phyloP scores from a whole-genome alignment of 2,329 filamentous ascomycete species.

The Neonectria magnoliae region DNA sequence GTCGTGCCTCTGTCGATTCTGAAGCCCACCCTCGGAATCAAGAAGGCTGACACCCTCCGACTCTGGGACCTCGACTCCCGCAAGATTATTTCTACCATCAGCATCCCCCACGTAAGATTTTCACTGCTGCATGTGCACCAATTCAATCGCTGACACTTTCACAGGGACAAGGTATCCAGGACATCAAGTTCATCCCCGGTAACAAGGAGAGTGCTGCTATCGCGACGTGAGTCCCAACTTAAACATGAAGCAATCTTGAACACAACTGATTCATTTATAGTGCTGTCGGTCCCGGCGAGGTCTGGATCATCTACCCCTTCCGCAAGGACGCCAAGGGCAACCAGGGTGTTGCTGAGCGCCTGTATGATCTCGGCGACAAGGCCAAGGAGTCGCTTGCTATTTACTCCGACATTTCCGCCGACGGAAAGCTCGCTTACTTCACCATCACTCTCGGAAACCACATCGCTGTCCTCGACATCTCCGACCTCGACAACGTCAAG shows the following conservation, averaged over 20 bases:
- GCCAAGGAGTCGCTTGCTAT: constrained; percentile 67
- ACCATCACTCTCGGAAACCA: constrained; percentile 71
- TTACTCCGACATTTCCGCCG: constrained; percentile 68
- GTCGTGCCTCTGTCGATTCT: constrained; percentile 69
- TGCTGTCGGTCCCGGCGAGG: constrained; percentile 67
- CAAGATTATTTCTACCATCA: constrained; percentile 68
- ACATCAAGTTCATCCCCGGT: constrained; percentile 72
- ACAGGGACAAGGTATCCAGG: constrained; percentile 68
- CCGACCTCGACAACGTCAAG: constrained; percentile 67
- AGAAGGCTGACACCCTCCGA: constrained; percentile 65
- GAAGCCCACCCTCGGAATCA: constrained; percentile 65
- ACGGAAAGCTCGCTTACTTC: constrained; percentile 68
- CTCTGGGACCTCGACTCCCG: constrained; percentile 65
- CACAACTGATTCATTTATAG: constrained; percentile 26
- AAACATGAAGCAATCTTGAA: background rate
- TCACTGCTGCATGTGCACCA: fast-evolving
- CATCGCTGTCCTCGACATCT: constrained; percentile 67
- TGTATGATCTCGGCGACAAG: constrained; percentile 66
- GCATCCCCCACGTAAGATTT: constrained; percentile 62
- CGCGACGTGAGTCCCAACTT: constrained; percentile 54
- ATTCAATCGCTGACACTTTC: background rate
- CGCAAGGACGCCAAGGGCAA: constrained; percentile 64
- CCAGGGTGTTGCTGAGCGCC: constrained; percentile 66
- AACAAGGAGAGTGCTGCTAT: constrained; percentile 67
- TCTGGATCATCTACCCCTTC: constrained; percentile 74